Evolutionary conservation across 768 basidiomycete genomes (phyloP).

Genomic region (Mycena floridula): DNA sequence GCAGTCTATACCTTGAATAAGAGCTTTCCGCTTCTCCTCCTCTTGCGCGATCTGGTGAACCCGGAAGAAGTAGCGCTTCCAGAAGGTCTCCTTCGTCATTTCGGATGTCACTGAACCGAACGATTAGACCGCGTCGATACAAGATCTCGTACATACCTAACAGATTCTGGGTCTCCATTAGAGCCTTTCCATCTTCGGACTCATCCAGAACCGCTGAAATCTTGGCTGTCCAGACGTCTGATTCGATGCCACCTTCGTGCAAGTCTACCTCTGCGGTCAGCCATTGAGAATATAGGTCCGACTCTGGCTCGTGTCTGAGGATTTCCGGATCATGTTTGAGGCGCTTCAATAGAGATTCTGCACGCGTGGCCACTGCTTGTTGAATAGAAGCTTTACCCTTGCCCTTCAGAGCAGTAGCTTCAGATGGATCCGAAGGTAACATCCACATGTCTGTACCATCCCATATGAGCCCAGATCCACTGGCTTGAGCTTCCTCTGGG

Average conservation of each 20-base stretch:
- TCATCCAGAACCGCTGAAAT: conserved; percentile 45
- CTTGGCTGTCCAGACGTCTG: conserved; percentile 49
- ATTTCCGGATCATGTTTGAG: conserved; percentile 72
- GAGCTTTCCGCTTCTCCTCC: conserved; percentile 69
- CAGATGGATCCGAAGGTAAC: conserved; percentile 41
- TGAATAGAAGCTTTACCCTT: conserved; percentile 37
- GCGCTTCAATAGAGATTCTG: conserved; percentile 69
- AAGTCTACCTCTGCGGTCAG: conserved; percentile 41
- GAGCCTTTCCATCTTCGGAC: conserved; percentile 40
- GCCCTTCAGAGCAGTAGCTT: conserved; percentile 22
- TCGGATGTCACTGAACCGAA: conserved; percentile 54
- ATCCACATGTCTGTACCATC: conserved; percentile 88
- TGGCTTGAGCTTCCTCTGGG: conserved; percentile 46
- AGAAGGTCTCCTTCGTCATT: conserved; percentile 64
- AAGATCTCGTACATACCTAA: conserved; percentile 53
- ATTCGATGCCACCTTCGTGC: conserved; percentile 50
- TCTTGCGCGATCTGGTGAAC: conserved; percentile 75
- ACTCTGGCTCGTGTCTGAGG: conserved; percentile 68
- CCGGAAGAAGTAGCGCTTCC: conserved; percentile 89
- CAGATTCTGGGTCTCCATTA: conserved; percentile 46
- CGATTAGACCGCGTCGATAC: too few relatives aligned
- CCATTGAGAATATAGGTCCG: conserved; percentile 61
- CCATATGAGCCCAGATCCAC: conserved; percentile 50
- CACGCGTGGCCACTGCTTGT: conserved; percentile 62
- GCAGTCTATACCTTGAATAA: conserved; percentile 57